Evolutionary conservation across 1,284 basidiomycete species (phyloP).

Genomic region (Mixia osmundae): DNA sequence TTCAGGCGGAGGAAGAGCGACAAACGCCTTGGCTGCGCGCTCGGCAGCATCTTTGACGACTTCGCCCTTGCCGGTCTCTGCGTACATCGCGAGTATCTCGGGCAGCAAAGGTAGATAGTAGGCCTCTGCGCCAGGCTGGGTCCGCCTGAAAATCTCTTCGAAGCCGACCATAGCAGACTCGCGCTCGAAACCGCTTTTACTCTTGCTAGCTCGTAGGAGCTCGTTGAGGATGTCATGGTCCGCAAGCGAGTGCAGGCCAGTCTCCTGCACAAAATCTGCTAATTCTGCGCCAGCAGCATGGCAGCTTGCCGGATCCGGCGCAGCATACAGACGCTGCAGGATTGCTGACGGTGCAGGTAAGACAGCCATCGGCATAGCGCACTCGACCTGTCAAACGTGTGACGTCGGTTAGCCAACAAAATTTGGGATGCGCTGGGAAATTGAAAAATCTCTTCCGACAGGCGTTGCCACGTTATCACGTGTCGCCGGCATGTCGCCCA

Average conservation of each 20-base stretch:
- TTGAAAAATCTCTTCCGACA: too few species aligned
- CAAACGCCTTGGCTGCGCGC: constrained; percentile 56
- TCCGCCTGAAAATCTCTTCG: constrained; percentile 21
- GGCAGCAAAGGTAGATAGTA: constrained; percentile 57
- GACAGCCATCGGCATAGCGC: too few species aligned
- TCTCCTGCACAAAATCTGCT: constrained; percentile 21
- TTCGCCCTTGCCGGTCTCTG: constrained; percentile 64
- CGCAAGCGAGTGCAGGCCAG: constrained; percentile 20
- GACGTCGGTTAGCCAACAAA: too few species aligned
- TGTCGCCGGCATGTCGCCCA: too few species aligned
- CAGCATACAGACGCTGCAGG: constrained; percentile 16
- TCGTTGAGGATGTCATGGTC: constrained; percentile 22
- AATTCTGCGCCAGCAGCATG: constrained; percentile 21
- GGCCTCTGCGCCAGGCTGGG: constrained; percentile 43
- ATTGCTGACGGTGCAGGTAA: constrained; percentile 18
- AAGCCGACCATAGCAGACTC: constrained; percentile 64
- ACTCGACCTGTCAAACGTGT: too few species aligned
- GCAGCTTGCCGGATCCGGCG: constrained; percentile 13
- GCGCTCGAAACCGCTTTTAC: constrained; percentile 75
- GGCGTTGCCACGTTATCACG: too few species aligned
- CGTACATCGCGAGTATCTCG: constrained; percentile 57
- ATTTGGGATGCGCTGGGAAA: too few species aligned
- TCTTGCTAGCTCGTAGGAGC: constrained; percentile 38
- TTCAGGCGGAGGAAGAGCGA: constrained; percentile 66
- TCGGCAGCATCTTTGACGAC: constrained; percentile 64